Base-by-base conservation (phyloP, 2,329 filamentous ascomycete species). In the Trichoderma polysporum region DNA sequence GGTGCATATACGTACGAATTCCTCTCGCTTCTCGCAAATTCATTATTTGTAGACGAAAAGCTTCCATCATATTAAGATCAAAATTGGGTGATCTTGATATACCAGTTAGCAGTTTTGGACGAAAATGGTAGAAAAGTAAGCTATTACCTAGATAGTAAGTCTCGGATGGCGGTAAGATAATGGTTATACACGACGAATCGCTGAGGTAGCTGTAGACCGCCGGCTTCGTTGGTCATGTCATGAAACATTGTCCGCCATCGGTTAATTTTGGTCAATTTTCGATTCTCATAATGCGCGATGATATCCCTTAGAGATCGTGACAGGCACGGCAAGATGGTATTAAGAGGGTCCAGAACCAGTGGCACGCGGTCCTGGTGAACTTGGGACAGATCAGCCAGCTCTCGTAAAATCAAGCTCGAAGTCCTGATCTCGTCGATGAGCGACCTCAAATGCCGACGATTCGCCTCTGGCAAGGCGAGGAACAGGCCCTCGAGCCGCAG, bases 171-270 rank as follows among this genome's bases (percentile, higher is more conserved):
- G 2, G 76, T 74, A 54, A 89, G 73, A 69, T 85, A 87, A 60
- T 83, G 79, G 69, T 87, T 86, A 72, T 86, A 88, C 63, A 87
- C 79, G 31, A 81, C 74, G 68, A 89, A 88, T 7, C 86, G 79
- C 17, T 83, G 81, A 1, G 82, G 82, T 1, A 89, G 76, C 6
- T 79, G 78, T 35, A 86, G 79, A 0, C 83, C 84, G 2, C 79
- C 81, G 3, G 81, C 82, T 72, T 88, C 84, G 27, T 83, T 79
- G 8, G 80, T 81, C 81, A 89, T 81, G 5, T 78, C 76, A 73
- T 87, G 81, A 72, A 84, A 86, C 85, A 89, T 88, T 70, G 80
- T 81, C 49, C 82, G 80, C 87, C 87, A 89, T 63, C 86, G 81
- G 39, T 80, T 77, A 68, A 83, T 80, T 63, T 81, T 82, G 19